phyloP scores from a whole-genome alignment of 1,284 basidiomycete genomes.

The Apiotrichum veenhuisii region DNA sequence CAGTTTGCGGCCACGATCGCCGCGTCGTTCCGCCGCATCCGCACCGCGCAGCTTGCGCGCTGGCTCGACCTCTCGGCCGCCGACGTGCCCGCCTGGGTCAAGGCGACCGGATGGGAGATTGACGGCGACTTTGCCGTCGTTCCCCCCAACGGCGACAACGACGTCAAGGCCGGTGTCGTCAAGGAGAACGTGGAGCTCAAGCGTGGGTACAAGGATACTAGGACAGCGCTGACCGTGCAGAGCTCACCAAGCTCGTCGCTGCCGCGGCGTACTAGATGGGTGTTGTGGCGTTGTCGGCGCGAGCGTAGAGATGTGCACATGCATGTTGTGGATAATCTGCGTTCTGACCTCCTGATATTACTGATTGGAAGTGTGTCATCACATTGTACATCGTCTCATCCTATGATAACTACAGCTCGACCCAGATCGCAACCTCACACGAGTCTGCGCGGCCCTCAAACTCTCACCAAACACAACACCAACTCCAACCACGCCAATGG shows the following conservation, averaged over 20 bases:
- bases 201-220: slow-evolving; percentile 58
- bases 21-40: slow-evolving; percentile 36
- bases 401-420: too few relatives aligned
- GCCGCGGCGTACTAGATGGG: slow-evolving; percentile 41
- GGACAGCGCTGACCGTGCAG: slow-evolving; percentile 51
- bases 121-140: slow-evolving; percentile 66
- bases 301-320: slow-evolving; percentile 9
- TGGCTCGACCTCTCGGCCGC: slow-evolving; percentile 53
- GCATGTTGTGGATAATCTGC: slow-evolving; percentile 14
- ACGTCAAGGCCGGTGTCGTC: slow-evolving; percentile 88
- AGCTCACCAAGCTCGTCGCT: slow-evolving; percentile 76
- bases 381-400: too few relatives aligned
- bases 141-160: slow-evolving; percentile 88
- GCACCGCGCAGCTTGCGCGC: slow-evolving; percentile 30
- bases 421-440: too few relatives aligned
- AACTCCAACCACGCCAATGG: too few relatives aligned
- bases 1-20: slow-evolving; percentile 44
- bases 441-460: too few relatives aligned
- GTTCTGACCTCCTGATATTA: not conserved
- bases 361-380: not conserved
- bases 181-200: slow-evolving; percentile 83
- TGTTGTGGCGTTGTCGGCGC: not conserved
- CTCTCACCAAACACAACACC: too few relatives aligned
- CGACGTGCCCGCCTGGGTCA: slow-evolving; percentile 63
- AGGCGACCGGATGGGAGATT: slow-evolving; percentile 66